Conservation (phyloP, 2,329 filamentous ascomycete species). For the Cryphonectria carpinicola region DNA sequence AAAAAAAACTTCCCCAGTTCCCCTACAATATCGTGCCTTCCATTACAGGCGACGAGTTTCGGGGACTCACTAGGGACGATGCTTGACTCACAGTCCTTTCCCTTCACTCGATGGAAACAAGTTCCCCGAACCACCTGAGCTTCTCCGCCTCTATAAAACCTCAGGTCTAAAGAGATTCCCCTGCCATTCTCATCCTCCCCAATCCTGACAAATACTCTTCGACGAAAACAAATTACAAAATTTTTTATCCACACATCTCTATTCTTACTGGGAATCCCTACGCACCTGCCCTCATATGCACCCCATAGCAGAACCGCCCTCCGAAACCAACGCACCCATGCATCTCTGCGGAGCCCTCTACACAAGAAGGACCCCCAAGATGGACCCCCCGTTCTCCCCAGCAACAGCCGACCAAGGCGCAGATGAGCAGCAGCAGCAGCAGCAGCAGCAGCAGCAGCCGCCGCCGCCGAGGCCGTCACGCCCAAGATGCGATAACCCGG, state of each 20-base stretch:
- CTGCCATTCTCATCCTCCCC: neutral
- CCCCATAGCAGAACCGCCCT: neutral
- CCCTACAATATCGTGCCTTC: neutral
- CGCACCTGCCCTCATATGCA: neutral
- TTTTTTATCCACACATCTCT: neutral
- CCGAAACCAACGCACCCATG: neutral
- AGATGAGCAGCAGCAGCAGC: neutral
- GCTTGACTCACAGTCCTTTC: neutral
- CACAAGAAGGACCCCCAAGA: neutral
- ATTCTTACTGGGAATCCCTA: neutral
- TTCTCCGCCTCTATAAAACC: neutral
- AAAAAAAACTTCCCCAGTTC: neutral
- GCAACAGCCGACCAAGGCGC: neutral
- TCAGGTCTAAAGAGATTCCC: no score
- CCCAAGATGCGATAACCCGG: neutral
- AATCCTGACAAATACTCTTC: neutral
- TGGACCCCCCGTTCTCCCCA: no score
- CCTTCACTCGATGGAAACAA: neutral
- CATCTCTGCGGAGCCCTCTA: neutral
- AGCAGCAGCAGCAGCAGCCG: no score
- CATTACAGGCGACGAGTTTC: neutral
- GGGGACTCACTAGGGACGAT: neutral
- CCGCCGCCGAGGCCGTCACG: neutral
- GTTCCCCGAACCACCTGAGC: neutral
- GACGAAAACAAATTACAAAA: neutral